These are phyloP conservation scores for Asterochloris erici DNA, from an alignment of 139 green algal species.

Conservation along the genomic window DNA sequence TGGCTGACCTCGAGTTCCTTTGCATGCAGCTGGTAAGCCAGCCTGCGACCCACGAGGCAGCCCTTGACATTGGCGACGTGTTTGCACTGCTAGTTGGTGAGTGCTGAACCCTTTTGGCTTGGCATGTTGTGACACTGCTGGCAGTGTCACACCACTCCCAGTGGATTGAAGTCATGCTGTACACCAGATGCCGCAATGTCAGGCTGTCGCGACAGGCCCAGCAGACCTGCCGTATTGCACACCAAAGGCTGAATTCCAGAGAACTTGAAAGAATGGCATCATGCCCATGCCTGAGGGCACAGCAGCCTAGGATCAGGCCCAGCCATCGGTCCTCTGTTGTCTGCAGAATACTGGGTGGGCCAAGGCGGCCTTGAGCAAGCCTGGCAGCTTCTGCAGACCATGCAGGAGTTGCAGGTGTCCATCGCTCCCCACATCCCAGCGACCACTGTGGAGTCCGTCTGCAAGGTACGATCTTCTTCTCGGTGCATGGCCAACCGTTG, in stretches of 20 bases:
- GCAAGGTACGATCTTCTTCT: background rate
- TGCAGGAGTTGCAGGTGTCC: constrained; percentile 19
- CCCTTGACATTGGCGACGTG: constrained; percentile 45
- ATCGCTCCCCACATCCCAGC: constrained; percentile 33
- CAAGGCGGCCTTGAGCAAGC: constrained; percentile 19
- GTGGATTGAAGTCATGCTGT: background rate
- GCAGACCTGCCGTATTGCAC: background rate
- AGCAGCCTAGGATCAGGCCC: background rate
- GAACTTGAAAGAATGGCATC: background rate
- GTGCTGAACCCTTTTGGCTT: background rate
- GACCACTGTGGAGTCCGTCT: constrained; percentile 15
- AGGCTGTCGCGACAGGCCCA: background rate
- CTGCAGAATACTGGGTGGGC: constrained; percentile 30
- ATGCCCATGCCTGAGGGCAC: background rate
- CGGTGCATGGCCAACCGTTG: no score
- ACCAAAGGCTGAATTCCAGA: background rate
- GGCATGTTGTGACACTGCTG: background rate
- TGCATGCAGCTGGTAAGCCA: background rate
- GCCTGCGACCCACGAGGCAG: background rate
- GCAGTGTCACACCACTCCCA: background rate
- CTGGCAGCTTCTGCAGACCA: constrained; percentile 25
- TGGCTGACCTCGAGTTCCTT: background rate
- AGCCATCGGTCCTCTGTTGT: background rate
- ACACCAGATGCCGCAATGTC: background rate
- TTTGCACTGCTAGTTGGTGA: constrained; percentile 41